Evolutionary conservation across 352 stramenopile genomes (phyloP), one percentile per base, ranked within the genome.

Genomic region (Pythium brachiatum): DNA sequence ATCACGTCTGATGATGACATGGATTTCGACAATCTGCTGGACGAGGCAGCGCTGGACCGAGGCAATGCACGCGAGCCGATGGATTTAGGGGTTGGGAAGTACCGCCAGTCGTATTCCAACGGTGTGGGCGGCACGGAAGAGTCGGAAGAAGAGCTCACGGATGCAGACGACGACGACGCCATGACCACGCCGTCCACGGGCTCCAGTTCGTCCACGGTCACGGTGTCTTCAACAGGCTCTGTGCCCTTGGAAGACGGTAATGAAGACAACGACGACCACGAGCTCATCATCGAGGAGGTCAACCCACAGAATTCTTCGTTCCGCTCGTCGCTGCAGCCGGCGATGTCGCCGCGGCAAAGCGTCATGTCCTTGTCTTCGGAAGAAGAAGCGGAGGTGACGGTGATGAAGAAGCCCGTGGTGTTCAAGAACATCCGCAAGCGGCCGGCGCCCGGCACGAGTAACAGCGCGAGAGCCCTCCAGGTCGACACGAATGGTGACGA

Each of bases 71-170:
- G 59, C 31, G 56, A 48, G 9, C 62, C 65, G 16, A 57, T 72
- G 63, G 59, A 66, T 12, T 52, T 88, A 27, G 79, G 76, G 25
- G 69, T 88, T 41, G 81, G 73, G 23, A 83, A 77, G 61, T 90
- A 90, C 64, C 59, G 59, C 0, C 21, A 44, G 21, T 60, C 59
- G 25, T 60, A 60, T 80, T 79, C 50, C 57, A 85, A 58, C 6
- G 39, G 39, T 16, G n/a, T 47, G 48, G 53, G 32, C 16, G 53
- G 44, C 23, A 54, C 53, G n/a, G 59, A 59, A 11, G 59, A 59
- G 8, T 59, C 50, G 0, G 60, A 67, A 23, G 60, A 67, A 34
- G 60, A 62, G 21, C 60, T 67, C 16, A 67, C 60, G n/a, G 60
- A 67, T n/a, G 60, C 60, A 7, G 60, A 67, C 16, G 58, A 67